These are phyloP conservation scores for Picea glauca DNA, from an alignment of 75 land plant genomes.

Conservation along the genomic window DNA sequence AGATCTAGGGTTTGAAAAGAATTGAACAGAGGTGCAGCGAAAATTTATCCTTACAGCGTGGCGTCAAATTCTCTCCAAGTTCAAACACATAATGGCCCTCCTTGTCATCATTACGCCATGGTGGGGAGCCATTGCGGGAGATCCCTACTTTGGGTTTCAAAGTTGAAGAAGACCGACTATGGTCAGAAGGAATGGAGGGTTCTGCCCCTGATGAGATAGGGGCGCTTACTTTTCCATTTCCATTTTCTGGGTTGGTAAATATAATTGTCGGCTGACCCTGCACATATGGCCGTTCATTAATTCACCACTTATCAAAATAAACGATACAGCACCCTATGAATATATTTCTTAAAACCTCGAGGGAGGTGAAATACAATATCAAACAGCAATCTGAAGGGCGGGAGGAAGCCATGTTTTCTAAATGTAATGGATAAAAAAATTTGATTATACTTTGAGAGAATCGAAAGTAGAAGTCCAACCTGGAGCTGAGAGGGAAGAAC, in stretches of 20 bases:
- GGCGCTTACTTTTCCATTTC: neutral
- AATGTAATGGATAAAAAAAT: too few relatives aligned
- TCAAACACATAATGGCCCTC: conserved; percentile 77
- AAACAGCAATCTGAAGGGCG: too few relatives aligned
- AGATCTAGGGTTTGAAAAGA: neutral
- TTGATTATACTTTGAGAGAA: too few relatives aligned
- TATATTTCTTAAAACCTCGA: neutral
- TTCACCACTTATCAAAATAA: neutral
- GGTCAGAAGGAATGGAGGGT: neutral
- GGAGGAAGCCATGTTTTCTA: too few relatives aligned
- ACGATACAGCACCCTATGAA: neutral
- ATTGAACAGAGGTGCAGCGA: neutral
- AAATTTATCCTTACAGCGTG: conserved; percentile 50
- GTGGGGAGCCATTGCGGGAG: conserved; percentile 50
- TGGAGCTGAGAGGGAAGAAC: conserved; percentile 3
- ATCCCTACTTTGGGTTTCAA: neutral
- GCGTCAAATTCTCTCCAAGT: conserved; percentile 69
- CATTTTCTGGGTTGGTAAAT: neutral
- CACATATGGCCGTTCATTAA: neutral
- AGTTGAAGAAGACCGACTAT: neutral
- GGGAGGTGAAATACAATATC: neutral
- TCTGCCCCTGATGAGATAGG: neutral
- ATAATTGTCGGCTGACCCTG: neutral
- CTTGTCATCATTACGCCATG: conserved; percentile 73
- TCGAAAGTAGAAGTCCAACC: neutral